Evolutionary conservation across 2,329 filamentous ascomycete species (phyloP).

Genomic region (Penicillium sp.): DNA sequence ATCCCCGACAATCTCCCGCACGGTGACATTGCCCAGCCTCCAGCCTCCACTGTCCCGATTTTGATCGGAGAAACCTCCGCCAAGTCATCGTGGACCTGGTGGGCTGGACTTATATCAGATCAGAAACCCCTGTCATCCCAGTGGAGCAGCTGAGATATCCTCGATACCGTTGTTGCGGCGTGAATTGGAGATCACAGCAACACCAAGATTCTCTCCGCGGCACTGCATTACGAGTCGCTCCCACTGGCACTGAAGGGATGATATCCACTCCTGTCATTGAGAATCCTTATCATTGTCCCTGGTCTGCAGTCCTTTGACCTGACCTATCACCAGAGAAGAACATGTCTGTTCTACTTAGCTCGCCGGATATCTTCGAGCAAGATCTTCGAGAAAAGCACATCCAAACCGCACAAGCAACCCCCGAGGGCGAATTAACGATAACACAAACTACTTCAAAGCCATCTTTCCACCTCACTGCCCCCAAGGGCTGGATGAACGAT

Average conservation of each 20-base stretch:
- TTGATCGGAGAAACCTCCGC: background rate
- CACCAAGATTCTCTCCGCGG: conserved; percentile 4
- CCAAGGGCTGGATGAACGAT: conserved; percentile 48
- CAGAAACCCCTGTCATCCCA: background rate
- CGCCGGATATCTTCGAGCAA: background rate
- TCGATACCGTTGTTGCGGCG: background rate
- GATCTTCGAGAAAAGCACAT: conserved; percentile 1
- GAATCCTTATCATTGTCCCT: background rate
- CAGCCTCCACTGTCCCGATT: conserved; percentile 21
- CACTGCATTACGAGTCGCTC: background rate
- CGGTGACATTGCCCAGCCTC: conserved; percentile 9
- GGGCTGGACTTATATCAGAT: background rate
- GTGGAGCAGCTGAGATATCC: background rate
- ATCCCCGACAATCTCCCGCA: conserved; percentile 27
- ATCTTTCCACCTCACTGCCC: conserved; percentile 41
- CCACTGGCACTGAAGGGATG: background rate
- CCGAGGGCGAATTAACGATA: conserved; percentile 17
- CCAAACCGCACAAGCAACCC: conserved; percentile 4
- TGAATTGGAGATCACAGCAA: background rate
- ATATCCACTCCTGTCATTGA: background rate
- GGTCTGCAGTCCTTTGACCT: background rate
- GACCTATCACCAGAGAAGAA: background rate
- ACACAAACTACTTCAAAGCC: conserved; percentile 18
- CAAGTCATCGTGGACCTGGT: background rate
- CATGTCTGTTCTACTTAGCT: conserved; percentile 9